Evolutionary conservation across 2,329 filamentous ascomycete genomes (phyloP), one percentile per base, ranked within the genome.

Genomic region (Sporothrix schenckii): DNA sequence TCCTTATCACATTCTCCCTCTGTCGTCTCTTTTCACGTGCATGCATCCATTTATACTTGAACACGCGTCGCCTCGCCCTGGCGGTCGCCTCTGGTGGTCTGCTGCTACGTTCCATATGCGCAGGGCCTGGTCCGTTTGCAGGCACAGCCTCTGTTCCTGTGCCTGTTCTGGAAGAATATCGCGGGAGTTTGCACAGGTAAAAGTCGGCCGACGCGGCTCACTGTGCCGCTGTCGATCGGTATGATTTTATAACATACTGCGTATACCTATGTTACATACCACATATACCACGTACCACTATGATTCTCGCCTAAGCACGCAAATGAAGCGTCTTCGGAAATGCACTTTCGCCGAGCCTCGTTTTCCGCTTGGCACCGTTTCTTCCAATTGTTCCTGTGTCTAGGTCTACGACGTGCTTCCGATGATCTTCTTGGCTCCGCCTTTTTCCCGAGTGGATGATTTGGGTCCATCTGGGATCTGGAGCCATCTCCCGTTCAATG

Each of bases 141-240:
- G n/a, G 24, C 39, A 27, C 19, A 47, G 54, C 54, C 27, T 41
- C 30, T 58, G 34, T 34, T 9, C 34, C n/a, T 44, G 34, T 61
- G 58, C 58, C 34, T 61, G 24, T 63, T 60, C 41, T 58, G 61
- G 69, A 49, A 70, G 21, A 60, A 66, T 58, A 54, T 47, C 27
- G 41, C 60, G 69, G 69, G 61, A 60, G 60, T 60, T 70, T 66
- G 39, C 60, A 66, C 39, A 56, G 52, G 60, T 52, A 52, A 58
- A 69, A 69, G 24, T 60, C 54, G 67, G 13, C 67, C 65, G 53
- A 39, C 44, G 47, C 67, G 67, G 67, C 54, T 69, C 44, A 30
- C 30, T 63, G 39, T 63, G 39, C 58, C 58, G 58, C 16, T 24
- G 27, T 58, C 30, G 11, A 30, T 49, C 24, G 53, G 19, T 34